Percentiles rank a stretch among this genome's conserved stretches.
phyloP scores from a whole-genome alignment of 352 stramenopile genomes.

The Blastocystis sp. region DNA sequence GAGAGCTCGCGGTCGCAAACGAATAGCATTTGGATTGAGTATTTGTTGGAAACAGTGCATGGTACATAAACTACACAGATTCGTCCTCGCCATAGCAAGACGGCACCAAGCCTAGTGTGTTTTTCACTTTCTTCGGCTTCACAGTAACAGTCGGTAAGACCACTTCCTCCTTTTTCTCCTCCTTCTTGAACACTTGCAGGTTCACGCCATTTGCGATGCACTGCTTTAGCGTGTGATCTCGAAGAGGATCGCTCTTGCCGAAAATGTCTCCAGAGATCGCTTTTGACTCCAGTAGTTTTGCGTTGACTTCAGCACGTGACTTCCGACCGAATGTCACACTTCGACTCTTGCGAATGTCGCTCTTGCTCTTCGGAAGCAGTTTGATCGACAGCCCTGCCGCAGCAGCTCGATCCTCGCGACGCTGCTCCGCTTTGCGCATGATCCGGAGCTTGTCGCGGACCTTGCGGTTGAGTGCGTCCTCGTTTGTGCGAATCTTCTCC shows the following conservation, averaged over 20 bases:
- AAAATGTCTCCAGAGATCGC: constrained; percentile 13
- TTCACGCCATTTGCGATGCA: constrained; percentile 23
- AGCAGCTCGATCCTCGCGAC: background rate
- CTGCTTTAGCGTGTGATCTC: background rate
- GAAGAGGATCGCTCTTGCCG: background rate
- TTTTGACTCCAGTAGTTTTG: constrained; percentile 8
- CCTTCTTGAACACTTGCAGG: constrained; percentile 39
- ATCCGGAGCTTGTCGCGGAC: constrained; percentile 30
- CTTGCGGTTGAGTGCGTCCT: constrained; percentile 69
- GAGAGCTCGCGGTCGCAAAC: constrained; percentile 77
- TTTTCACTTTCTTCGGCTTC: constrained; percentile 18
- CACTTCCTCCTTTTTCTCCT: background rate
- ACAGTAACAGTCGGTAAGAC: background rate
- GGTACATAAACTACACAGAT: background rate
- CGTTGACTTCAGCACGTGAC: constrained; percentile 8
- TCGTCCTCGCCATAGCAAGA: background rate
- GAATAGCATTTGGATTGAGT: constrained; percentile 78
- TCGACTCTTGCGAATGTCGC: constrained; percentile 23
- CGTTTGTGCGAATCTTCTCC: constrained; percentile 71
- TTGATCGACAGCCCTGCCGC: background rate
- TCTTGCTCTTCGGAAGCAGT: constrained; percentile 39
- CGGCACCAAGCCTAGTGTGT: background rate
- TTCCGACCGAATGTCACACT: constrained; percentile 7
- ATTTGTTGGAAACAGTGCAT: constrained; percentile 47
- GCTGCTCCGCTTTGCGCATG: constrained; percentile 41